A percentile compares a stretch with the other conserved stretches of the same genome.
Conservation (phyloP, 768 basidiomycete species). For the Leccinum arenicola region DNA sequence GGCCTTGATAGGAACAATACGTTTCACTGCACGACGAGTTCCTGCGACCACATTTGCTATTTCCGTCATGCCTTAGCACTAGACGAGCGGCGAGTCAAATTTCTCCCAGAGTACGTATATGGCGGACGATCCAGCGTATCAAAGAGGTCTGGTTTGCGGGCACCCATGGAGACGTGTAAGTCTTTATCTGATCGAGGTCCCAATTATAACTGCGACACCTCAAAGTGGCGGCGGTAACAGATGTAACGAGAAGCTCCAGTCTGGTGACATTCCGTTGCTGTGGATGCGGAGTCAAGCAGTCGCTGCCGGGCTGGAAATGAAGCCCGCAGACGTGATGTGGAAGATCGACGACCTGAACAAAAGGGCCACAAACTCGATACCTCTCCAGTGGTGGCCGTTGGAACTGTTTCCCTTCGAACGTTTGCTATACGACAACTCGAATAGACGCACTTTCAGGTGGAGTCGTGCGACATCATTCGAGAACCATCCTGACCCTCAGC, state of each 20-base stretch:
- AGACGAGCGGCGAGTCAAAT: constrained; percentile 48
- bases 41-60: constrained; percentile 35
- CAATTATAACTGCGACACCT: neutral
- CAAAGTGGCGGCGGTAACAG: constrained; percentile 30
- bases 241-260: constrained; percentile 26
- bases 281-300: constrained; percentile 34
- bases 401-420: too few species aligned
- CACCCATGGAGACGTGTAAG: constrained; percentile 38
- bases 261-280: constrained; percentile 26
- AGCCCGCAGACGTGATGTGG: constrained; percentile 25
- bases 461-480: neutral
- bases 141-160: constrained; percentile 47
- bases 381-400: too few species aligned
- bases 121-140: constrained; percentile 26
- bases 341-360: constrained; percentile 28
- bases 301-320: constrained; percentile 22
- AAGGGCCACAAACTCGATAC: constrained; percentile 11
- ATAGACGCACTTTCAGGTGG: constrained; percentile 19
- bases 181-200: neutral
- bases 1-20: constrained; percentile 32
- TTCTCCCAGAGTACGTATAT: constrained; percentile 42
- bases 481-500: constrained; percentile 7
- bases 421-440: too few species aligned
- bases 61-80: constrained; percentile 48
- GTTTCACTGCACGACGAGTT: constrained; percentile 32